Evolutionary conservation across 1,284 basidiomycete genomes (phyloP), one percentile per base, ranked within the genome.

Genomic region (Ustilago curta): DNA sequence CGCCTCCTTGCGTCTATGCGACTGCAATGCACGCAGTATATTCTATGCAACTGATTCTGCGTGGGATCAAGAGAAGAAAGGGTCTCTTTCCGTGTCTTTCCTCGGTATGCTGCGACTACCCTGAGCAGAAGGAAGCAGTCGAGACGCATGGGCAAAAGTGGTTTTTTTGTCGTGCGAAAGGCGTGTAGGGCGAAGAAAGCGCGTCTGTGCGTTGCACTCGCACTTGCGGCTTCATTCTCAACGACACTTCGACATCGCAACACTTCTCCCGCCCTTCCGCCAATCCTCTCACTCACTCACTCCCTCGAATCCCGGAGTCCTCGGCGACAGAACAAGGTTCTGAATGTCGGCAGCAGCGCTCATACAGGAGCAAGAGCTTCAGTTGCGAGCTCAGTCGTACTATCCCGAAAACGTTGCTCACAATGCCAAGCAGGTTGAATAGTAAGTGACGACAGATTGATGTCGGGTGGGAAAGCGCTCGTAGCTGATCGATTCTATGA

Each of bases 401-500:
- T 79, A 74, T 39, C 76, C 76, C 7, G 74, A 80, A n/a, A 79
- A 78, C 43, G 73, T 81, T 2, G 59, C 63, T 11, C 77, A 81
- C 59, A 81, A 81, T 51, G 78, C 59, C 21, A 76, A 76, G 65
- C 79, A 81, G 63, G 59, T 77, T 16, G 76, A 79, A 69, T 80
- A 79, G 79, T 81, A 51, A 68, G 79, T 80, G 25, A 31, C 2
- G 8, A 18, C 18, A 11, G 31, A 42, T 21, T 19, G 31, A 23
- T 32, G n/a, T 16, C 11, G 7, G 43, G 12, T 27, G 25, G 23
- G 12, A 16, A 16, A 19, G 19, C 14, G 50, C 37, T 40, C 0
- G 3, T 55, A 19, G 47, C 32, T 45, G 31, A 52, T 29, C 11
- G 16, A 39, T 21, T 16, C 19, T 2, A 19, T 18, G 29, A 25